Conservation (phyloP, 352 stramenopile genomes). For the Phytophthora brassicae region DNA sequence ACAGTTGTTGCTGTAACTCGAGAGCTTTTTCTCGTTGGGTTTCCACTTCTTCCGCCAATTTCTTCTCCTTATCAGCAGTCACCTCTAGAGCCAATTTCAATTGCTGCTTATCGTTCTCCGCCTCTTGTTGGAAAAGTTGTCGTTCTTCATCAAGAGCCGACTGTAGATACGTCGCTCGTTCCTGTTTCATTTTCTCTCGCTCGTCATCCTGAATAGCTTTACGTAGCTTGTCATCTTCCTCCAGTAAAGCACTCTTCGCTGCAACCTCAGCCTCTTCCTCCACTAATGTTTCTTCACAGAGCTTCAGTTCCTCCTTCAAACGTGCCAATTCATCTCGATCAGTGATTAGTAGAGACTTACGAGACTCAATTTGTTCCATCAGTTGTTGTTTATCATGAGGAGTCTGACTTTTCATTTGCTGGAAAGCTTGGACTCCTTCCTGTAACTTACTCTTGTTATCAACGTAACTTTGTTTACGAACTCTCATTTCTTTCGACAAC, state of each 20-base stretch:
- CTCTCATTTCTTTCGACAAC: conserved; percentile 71
- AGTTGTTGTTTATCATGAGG: conserved; percentile 53
- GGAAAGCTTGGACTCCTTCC: conserved; percentile 75
- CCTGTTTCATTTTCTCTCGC: conserved; percentile 79
- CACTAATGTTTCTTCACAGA: conserved; percentile 63
- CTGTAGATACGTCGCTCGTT: conserved; percentile 64
- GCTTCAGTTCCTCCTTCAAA: conserved; percentile 65
- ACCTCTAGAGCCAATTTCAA: conserved; percentile 47
- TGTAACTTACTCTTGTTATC: conserved; percentile 75
- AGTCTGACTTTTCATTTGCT: conserved; percentile 45
- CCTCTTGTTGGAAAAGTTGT: conserved; percentile 50
- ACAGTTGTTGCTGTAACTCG: conserved; percentile 59
- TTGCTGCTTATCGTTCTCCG: conserved; percentile 59
- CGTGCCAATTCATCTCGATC: conserved; percentile 60
- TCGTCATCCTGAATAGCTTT: conserved; percentile 81
- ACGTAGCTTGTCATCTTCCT: conserved; percentile 77
- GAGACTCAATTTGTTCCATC: conserved; percentile 63
- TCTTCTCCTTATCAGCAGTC: conserved; percentile 78
- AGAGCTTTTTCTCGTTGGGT: conserved; percentile 50
- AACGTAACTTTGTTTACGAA: conserved; percentile 74
- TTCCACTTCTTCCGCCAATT: conserved; percentile 75
- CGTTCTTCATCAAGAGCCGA: conserved; percentile 67
- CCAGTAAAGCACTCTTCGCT: conserved; percentile 69
- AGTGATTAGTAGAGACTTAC: conserved; percentile 56
- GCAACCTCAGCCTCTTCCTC: conserved; percentile 76